A percentile compares a stretch with the other conserved stretches of the same genome.
phyloP scores from a whole-genome alignment of 345 rosid genomes.

The Ceriops decandra region DNA sequence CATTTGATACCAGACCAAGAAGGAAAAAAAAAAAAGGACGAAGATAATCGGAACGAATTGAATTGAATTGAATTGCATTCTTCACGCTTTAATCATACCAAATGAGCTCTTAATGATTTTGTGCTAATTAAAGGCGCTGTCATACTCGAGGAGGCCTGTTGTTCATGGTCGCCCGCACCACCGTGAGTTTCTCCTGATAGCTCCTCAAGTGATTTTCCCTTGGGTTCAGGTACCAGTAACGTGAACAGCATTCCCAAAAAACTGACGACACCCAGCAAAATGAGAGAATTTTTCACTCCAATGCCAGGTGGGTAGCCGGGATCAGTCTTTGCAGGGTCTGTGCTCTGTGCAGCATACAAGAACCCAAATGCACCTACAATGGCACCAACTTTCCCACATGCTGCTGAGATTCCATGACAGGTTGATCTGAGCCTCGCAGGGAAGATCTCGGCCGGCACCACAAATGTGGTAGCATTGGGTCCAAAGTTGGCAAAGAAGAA shows the following conservation, averaged over 20 bases:
- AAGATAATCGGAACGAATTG: too few species aligned
- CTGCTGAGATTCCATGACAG: conserved; percentile 22
- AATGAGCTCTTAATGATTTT: too few species aligned
- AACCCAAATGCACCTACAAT: conserved; percentile 19
- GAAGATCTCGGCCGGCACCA: conserved; percentile 20
- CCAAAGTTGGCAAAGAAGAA: conserved; percentile 24
- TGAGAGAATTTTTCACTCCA: conserved; percentile 14
- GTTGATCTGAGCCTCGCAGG: conserved; percentile 19
- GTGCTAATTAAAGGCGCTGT: not conserved
- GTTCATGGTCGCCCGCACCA: not conserved
- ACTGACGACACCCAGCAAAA: conserved; percentile 11
- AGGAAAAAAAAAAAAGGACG: too few species aligned
- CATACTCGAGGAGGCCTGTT: not conserved
- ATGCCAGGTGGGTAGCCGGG: conserved; percentile 20
- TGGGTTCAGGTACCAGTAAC: conserved; percentile 17
- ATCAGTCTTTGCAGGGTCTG: conserved; percentile 15
- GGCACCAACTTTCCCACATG: conserved; percentile 16
- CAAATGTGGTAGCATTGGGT: conserved; percentile 20
- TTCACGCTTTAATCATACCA: too few species aligned
- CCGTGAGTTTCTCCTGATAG: conserved; percentile 10
- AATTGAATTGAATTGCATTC: too few species aligned
- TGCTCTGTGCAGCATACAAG: conserved; percentile 18
- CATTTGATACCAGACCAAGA: too few species aligned
- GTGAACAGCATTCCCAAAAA: conserved; percentile 16
- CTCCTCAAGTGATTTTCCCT: conserved; percentile 21